Base-by-base conservation (phyloP, 2,329 filamentous ascomycete species). In the Diaporthe destruens region DNA sequence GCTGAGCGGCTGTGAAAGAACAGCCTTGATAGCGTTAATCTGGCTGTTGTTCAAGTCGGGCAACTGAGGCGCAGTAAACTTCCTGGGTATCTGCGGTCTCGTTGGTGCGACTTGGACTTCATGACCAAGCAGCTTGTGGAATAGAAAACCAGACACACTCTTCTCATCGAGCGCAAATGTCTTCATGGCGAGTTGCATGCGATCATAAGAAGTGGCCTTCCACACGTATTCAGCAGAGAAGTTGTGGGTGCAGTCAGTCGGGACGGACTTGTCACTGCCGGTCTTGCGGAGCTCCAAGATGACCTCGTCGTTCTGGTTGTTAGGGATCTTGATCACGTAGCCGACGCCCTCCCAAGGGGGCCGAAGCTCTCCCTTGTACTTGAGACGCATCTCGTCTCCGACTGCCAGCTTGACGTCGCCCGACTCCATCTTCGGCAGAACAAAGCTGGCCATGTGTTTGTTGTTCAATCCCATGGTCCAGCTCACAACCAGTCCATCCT, bases 101-200 rank as follows among this genome's bases (percentile, higher is more conserved):
- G 98, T 96, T 7, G 96, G 95, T 67, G 95, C 95, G 51, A 96
- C 91, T 36, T 95, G 94, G 73, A 98, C 96, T 80, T 98, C 96
- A 79, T 98, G 95, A 69, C 96, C 96, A 42, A 99, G 90, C 29
- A 99, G 89, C 76, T 96, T 96, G 82, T 99, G 96, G 85, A 98
- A 99, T 76, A 99, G 98, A 84, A 98, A 99, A 49, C 96, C 96
- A 29, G 96, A 98, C 55, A 99, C 96, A 79, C 95, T 98, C 93
- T 97, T 94, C 82, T 99, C 96, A 77, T 99, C 96, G 56, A 98
- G 91, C 7, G 96, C 96, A 80, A 99, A 99, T 0, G 94, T 98
- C 87, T 98, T 98, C 96, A 99, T 98, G 70, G 96, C 97, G 76
- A 95, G 91, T 82, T 99, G 96, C 96, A 99, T 99, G 75, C 96